Evolutionary conservation across 2,329 filamentous ascomycete genomes (phyloP).

Genomic region (Lachnellula cervina): DNA sequence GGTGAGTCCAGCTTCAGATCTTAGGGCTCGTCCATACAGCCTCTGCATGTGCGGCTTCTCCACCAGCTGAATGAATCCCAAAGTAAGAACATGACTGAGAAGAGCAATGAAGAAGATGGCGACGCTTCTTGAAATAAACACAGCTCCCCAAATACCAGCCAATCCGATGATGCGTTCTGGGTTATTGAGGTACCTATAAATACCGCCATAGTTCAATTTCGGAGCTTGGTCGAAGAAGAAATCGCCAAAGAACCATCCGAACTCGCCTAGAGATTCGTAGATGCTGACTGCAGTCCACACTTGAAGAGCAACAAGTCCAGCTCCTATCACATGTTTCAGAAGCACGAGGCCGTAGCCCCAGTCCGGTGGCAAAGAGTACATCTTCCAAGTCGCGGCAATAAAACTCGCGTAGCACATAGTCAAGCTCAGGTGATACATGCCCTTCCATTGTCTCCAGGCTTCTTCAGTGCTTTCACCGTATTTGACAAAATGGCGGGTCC

Average conservation of each 20-base stretch:
- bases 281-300: constrained; percentile 91
- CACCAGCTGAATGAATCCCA: constrained; percentile 86
- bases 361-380: constrained; percentile 81
- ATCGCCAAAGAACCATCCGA: constrained; percentile 98
- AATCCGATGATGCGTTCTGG: constrained; percentile 91
- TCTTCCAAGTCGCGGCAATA: constrained; percentile 89
- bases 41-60: constrained; percentile 98
- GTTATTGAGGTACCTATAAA: constrained; percentile 97
- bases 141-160: constrained; percentile 92
- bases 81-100: constrained; percentile 75
- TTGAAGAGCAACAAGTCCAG: constrained; percentile 76
- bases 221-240: constrained; percentile 92
- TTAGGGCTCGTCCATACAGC: constrained; percentile 80
- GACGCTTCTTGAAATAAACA: constrained; percentile 86
- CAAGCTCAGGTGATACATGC: constrained; percentile 89
- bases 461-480: constrained; percentile 86
- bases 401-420: constrained; percentile 86
- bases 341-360: constrained; percentile 84
- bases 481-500: constrained; percentile 97
- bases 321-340: constrained; percentile 81
- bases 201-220: constrained; percentile 91
- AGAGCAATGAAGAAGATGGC: constrained; percentile 83
- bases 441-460: constrained; percentile 98
- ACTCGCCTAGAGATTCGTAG: constrained; percentile 92
- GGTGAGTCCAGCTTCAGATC: constrained; percentile 83